phyloP scores from a whole-genome alignment of 129 eudicot species.

The carrot (Daucus carota) region DH1_v3.0 NC_030385.2:42755501-42756000 shows the following conservation, averaged over 20 bases:
- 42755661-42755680: slow-evolving; percentile 31
- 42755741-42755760: slow-evolving; percentile 27
- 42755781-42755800: slow-evolving; percentile 28
- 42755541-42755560: not conserved
- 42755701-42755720: slow-evolving; percentile 39
- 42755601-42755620: not conserved
- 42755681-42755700: slow-evolving; percentile 16
- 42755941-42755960: slow-evolving; percentile 31
- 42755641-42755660: slow-evolving; percentile 41
- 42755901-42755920: slow-evolving; percentile 14
- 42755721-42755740: slow-evolving; percentile 39
- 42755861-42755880: not conserved
- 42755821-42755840: slow-evolving; percentile 14
- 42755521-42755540: not conserved
- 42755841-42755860: slow-evolving; percentile 1
- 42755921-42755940: slow-evolving; percentile 6
- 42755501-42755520: not conserved
- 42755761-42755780: slow-evolving; percentile 46
- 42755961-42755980: slow-evolving; percentile 44
- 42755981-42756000: slow-evolving; percentile 38
- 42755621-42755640: slow-evolving; percentile 39
- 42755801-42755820: slow-evolving; percentile 45
- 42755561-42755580: slow-evolving; percentile 24
- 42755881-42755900: slow-evolving; percentile 2
- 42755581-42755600: not conserved